Conservation (phyloP, 257 asterid species). For the Avicennia marina region DNA sequence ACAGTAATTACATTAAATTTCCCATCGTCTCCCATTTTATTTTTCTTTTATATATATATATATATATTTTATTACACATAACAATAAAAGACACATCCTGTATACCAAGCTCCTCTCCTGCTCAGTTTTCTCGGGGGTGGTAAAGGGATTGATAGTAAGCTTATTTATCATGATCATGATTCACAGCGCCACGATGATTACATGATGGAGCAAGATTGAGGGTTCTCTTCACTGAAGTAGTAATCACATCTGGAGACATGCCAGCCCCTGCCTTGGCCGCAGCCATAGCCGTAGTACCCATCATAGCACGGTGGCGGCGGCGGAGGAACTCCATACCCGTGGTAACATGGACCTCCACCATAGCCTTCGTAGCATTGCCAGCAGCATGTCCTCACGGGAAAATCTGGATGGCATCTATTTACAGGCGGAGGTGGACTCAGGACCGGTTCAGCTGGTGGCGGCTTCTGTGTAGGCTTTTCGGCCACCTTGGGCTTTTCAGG, state of each 20-base stretch:
- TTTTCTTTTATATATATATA: too few relatives aligned
- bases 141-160: too few relatives aligned
- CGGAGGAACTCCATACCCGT: slow-evolving; percentile 38
- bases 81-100: too few relatives aligned
- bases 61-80: too few relatives aligned
- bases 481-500: slow-evolving; percentile 20
- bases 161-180: too few relatives aligned
- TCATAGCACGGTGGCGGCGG: slow-evolving; percentile 41
- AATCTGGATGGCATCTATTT: slow-evolving; percentile 18
- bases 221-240: slow-evolving; percentile 51
- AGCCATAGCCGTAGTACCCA: slow-evolving; percentile 25
- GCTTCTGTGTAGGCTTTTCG: slow-evolving; percentile 23
- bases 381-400: slow-evolving; percentile 34
- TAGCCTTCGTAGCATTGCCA: slow-evolving; percentile 35
- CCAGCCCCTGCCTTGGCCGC: slow-evolving; percentile 24
- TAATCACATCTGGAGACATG: slow-evolving; percentile 32
- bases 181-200: slow-evolving; percentile 20
- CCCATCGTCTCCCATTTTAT: too few relatives aligned
- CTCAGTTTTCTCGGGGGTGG: too few relatives aligned
- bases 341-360: slow-evolving; percentile 53
- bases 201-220: slow-evolving; percentile 49
- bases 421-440: background rate
- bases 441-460: slow-evolving; percentile 13
- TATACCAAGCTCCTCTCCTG: too few relatives aligned
- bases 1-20: too few relatives aligned